phyloP scores from a whole-genome alignment of 345 rosid species.

The Murraya koenigii region DNA sequence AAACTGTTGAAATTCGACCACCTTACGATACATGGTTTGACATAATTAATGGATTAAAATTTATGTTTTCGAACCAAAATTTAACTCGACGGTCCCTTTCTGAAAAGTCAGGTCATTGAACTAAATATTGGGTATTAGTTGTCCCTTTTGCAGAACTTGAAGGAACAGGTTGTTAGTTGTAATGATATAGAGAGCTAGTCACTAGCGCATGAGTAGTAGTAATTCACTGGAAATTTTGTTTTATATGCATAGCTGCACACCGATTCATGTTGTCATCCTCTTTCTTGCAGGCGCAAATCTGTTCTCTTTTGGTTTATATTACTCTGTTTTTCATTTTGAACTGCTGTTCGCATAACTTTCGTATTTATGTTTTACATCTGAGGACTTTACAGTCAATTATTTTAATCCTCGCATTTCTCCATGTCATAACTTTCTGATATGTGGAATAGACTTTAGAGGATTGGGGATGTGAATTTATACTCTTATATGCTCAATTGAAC shows the following conservation, averaged over 20 bases:
- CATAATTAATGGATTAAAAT: neutral
- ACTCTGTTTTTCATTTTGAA: neutral
- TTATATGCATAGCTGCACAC: too few species aligned
- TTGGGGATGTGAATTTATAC: neutral
- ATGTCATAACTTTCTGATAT: neutral
- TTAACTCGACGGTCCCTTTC: neutral
- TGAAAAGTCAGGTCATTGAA: neutral
- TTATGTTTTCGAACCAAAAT: too few species aligned
- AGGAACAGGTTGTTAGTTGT: neutral
- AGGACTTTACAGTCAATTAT: neutral
- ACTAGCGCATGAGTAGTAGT: too few species aligned
- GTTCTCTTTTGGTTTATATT: slow-evolving; percentile 42
- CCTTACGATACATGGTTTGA: neutral
- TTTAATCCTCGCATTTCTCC: neutral
- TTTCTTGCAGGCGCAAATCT: slow-evolving; percentile 44
- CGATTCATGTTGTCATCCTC: neutral
- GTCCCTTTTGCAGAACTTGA: neutral
- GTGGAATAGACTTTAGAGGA: neutral
- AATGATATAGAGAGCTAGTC: too few species aligned
- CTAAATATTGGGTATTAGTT: neutral
- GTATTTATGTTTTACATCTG: neutral
- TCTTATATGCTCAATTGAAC: neutral
- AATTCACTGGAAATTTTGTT: too few species aligned
- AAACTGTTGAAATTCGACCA: neutral
- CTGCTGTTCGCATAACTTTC: neutral